phyloP scores from a whole-genome alignment of 140 eudicot species.

The Anethum foeniculum region DNA sequence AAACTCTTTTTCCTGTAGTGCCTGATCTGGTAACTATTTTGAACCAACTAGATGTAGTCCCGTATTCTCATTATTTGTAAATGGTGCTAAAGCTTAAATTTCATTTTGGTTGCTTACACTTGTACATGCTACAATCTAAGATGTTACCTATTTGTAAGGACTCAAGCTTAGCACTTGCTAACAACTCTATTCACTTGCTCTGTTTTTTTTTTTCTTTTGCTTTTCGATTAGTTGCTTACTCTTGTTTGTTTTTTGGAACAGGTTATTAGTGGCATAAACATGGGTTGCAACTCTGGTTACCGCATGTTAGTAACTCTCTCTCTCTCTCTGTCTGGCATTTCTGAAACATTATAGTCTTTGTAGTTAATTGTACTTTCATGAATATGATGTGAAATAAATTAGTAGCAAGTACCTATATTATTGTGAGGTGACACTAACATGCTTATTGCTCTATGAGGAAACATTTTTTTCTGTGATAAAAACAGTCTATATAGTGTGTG shows the following conservation, averaged over 20 bases:
- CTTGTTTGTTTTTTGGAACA: constrained; percentile 18
- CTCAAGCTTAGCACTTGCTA: not conserved
- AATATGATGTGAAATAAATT: not conserved
- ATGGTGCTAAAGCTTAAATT: not conserved
- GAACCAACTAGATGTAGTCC: not conserved
- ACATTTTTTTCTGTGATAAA: not conserved
- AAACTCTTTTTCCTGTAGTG: constrained; percentile 56
- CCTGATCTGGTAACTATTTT: constrained; percentile 71
- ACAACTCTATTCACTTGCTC: not conserved
- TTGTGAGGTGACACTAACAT: not conserved
- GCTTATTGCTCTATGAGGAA: not conserved
- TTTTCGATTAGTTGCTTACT: constrained; percentile 6
- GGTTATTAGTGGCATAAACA: constrained; percentile 97
- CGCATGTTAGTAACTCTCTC: constrained; percentile 52
- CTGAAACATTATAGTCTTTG: not conserved
- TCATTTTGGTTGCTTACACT: not conserved
- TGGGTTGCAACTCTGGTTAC: constrained; percentile 90
- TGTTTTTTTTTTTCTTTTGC: not conserved
- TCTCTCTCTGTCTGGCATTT: too few species aligned
- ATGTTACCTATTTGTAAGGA: not conserved
- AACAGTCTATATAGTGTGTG: not conserved
- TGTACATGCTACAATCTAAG: not conserved
- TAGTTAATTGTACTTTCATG: not conserved
- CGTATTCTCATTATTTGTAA: not conserved
- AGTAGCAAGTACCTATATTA: not conserved